A percentile compares a stretch with the other conserved stretches of the same genome.
Evolutionary conservation across 2,329 filamentous ascomycete species (phyloP).

Genomic region (Thelonectria blattea): DNA sequence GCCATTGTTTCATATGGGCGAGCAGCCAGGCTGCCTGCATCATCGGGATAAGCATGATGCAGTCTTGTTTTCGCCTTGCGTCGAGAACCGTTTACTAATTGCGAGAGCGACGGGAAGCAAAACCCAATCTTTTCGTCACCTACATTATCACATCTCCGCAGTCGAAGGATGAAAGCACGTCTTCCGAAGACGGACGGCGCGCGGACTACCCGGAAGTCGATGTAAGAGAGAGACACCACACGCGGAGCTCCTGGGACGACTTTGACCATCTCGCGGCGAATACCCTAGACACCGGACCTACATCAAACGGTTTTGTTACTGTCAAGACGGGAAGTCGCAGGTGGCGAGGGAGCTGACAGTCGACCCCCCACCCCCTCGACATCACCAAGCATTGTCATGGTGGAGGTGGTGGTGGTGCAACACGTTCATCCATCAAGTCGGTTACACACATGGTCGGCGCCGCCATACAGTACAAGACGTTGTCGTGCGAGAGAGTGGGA

Average conservation of each 20-base stretch:
- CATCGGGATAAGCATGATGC: background rate
- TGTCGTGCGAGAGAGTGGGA: background rate
- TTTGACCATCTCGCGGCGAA: background rate
- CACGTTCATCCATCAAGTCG: background rate
- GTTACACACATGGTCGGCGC: constrained; percentile 4
- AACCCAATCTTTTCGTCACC: background rate
- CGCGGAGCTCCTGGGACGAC: background rate
- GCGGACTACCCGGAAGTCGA: background rate
- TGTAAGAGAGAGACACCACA: background rate
- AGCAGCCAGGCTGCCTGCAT: background rate
- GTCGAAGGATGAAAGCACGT: background rate
- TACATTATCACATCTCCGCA: background rate
- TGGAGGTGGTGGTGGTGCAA: background rate
- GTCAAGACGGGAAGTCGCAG: background rate
- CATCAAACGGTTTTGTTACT: background rate
- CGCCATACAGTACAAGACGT: no score
- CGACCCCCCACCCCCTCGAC: background rate
- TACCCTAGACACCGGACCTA: no score
- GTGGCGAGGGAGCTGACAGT: constrained; percentile 15
- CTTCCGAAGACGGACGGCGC: background rate
- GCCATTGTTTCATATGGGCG: background rate
- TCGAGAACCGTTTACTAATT: background rate
- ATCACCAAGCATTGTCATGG: background rate
- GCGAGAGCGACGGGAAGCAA: background rate
- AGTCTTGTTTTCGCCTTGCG: background rate